These are phyloP conservation scores for Astrothelium subdiscretum DNA, from an alignment of 495 filamentous ascomycete species.

Conservation along the genomic window DNA sequence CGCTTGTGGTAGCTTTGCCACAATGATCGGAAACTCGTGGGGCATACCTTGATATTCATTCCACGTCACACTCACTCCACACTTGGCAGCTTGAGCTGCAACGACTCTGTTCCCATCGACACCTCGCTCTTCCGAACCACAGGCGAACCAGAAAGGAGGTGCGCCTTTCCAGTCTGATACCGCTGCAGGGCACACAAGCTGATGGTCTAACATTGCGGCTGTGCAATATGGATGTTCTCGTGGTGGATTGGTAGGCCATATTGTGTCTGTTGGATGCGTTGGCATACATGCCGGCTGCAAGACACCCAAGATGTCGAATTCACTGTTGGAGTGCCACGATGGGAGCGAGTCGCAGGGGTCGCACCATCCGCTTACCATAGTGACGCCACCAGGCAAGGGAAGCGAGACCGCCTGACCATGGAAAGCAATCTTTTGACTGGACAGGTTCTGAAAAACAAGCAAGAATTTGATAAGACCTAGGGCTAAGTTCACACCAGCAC, in stretches of 20 bases:
- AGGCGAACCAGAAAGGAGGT: conserved; percentile 4
- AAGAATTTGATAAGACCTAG: not conserved
- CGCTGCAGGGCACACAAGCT: not conserved
- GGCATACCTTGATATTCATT: not conserved
- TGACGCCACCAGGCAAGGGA: not conserved
- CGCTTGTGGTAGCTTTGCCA: not conserved
- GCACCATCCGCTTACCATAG: not conserved
- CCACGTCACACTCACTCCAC: not conserved
- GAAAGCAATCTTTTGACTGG: not conserved
- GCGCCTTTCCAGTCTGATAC: conserved; percentile 2
- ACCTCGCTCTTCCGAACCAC: no score
- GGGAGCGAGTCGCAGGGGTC: not conserved
- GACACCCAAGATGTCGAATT: not conserved
- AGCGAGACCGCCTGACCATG: not conserved
- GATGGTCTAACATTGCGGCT: not conserved
- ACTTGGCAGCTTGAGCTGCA: not conserved
- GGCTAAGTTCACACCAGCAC: not conserved
- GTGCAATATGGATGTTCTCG: not conserved
- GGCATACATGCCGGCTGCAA: not conserved
- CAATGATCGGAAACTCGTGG: not conserved
- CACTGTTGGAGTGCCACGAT: not conserved
- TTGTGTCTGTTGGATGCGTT: not conserved
- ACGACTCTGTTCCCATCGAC: no score
- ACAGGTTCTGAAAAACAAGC: not conserved
- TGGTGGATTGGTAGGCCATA: not conserved